These are phyloP conservation scores for Bruguiera parviflora DNA, from an alignment of 345 rosid genomes.

Conservation along the genomic window DNA sequence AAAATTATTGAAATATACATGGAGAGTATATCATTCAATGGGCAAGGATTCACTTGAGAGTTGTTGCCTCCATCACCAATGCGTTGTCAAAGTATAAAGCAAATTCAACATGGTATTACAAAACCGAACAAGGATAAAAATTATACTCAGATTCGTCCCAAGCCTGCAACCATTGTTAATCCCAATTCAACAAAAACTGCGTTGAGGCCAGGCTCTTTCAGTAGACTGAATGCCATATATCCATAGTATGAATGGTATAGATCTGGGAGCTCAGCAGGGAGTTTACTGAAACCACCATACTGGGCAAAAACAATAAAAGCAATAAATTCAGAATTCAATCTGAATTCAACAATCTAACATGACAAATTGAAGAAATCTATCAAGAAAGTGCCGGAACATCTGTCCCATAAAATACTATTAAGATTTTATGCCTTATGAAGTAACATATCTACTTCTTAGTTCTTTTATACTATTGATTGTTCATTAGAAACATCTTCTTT, in stretches of 20 bases:
- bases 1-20: too few species aligned
- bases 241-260: constrained; percentile 86
- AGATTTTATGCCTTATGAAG: too few species aligned
- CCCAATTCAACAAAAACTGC: constrained; percentile 70
- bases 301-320: constrained; percentile 26
- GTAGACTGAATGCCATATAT: constrained; percentile 71
- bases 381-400: neutral
- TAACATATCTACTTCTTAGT: neutral
- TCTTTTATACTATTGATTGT: neutral
- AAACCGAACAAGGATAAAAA: neutral
- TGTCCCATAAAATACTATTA: neutral
- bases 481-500: neutral
- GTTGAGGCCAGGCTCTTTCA: constrained; percentile 68
- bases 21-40: too few species aligned
- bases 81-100: neutral
- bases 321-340: constrained; percentile 2
- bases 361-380: neutral
- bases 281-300: constrained; percentile 88
- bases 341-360: neutral
- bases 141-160: constrained; percentile 33
- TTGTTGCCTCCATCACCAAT: neutral
- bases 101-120: neutral
- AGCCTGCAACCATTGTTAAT: constrained; percentile 42
- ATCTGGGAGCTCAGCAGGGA: constrained; percentile 58
- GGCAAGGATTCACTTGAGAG: neutral